Base-by-base conservation (phyloP, 2,329 filamentous ascomycete genomes). In the Emmonsiellopsis sp. region DNA sequence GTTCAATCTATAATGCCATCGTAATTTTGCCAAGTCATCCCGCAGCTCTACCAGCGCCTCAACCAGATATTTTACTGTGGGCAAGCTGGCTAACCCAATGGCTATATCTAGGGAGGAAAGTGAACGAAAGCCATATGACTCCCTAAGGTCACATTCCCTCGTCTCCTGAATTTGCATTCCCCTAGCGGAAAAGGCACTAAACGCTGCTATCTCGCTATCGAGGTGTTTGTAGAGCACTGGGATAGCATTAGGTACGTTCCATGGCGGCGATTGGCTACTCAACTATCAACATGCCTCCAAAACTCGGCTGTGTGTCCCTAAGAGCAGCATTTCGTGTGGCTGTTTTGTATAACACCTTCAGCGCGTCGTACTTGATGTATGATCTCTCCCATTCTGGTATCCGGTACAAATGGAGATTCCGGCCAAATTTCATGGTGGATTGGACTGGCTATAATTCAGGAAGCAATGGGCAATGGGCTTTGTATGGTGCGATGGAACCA, bases 341-440 rank as follows among this genome's bases (percentile, higher is more conserved):
- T 2, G 51, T 17, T 39, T 60, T 61, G 52, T 60, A 56, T 10
- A 56, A 51, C 33, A 45, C 42, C 42, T 67, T 65, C 27, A 69
- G 48, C 21, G 47, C 52, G 42, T 61, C 57, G 51, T 68, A 68
- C 45, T 63, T 59, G 21, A 65, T 51, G 53, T 68, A 68, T 17
- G 56, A 49, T 9, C 57, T 36, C 2, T 55, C 55, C 65, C 64
- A 68, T 52, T 65, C 62, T 3, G 64, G 59, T 4, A 65, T 52
- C 21, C 61, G 56, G 44, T 58, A 52, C 7, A 33, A 54, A 47
- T 65, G 60, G 6, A 63, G 62, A 36, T 65, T 52, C n/a, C 60
- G 55, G 6, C 63, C 62, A 48, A 68, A 68, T 44, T 58, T 62
- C 67, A 68, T 67, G 32, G 21, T 54, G 42, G 54, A 60, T 27